Base-by-base conservation (phyloP, 202 grass and related monocot species). In the Cymbopogon flexuosus region DNA sequence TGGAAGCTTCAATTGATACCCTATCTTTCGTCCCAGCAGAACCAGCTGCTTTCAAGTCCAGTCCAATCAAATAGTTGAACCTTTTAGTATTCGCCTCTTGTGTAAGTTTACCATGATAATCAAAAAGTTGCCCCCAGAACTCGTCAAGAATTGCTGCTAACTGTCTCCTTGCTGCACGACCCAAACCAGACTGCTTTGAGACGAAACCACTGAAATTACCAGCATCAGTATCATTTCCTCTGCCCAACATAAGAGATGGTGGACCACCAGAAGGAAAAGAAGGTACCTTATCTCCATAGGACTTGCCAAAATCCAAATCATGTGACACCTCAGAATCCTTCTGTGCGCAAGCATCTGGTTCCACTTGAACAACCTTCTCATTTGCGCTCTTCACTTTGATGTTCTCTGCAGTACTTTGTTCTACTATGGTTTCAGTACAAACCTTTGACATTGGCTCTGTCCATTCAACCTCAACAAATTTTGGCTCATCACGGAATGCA, bases 101-200 rank as follows among this genome's bases (percentile, higher is more conserved):
- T 0, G 84, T 90, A 15, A 84, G 57, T 41, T 89, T 88, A 73
- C 94, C 94, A 1, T 92, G 91, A 79, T 90, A 92, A 92, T 94
- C 65, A 73, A 92, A 94, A 51, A 94, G 13, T 73, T 79, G 35
- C 12, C 80, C 91, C 94, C 91, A 94, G 80, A 94, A 97, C 41
- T 94, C 89, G 60, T 97, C 83, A 37, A 94, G 87, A 77, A 87
- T 90, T 34, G 62, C 67, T 30, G 86, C 64, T 5, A 97, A 71
- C 73, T 97, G 85, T 23, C 77, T 85, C 59, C 91, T 84, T 79
- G 86, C 83, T 75, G 94, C 85, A 72, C 84, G 91, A 35, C 94
- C 89, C 75, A 97, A 87, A 73, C 84, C 89, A 83, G 89, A 90
- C 10, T 69, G 65, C 59, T 43, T 91, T 68, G 87, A 45, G 45